phyloP scores from a whole-genome alignment of 495 filamentous ascomycete species.

The Penicillium robsamsonii region DNA sequence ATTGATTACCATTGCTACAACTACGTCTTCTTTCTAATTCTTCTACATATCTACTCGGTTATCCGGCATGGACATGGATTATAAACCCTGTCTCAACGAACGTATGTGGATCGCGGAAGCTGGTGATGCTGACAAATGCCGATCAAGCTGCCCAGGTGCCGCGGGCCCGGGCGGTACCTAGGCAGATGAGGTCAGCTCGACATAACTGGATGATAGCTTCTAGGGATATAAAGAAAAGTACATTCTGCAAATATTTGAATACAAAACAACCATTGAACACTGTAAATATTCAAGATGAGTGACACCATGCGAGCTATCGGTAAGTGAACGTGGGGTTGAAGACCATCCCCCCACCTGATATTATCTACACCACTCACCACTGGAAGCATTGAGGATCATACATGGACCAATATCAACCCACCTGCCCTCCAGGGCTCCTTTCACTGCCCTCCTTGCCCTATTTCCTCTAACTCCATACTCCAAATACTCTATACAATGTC shows the following conservation, averaged over 20 bases:
- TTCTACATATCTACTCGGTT: not conserved
- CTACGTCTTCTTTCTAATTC: not conserved
- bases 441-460: not conserved
- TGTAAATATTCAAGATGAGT: conserved; percentile 17
- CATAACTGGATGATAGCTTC: not conserved
- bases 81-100: not conserved
- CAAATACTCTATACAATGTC: not conserved
- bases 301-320: conserved; percentile 31
- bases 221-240: not conserved
- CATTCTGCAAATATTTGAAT: not conserved
- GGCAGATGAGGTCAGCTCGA: conserved; percentile 2
- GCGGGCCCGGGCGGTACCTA: no score
- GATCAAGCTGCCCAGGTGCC: not conserved
- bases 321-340: conserved; percentile 16
- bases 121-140: conserved; percentile 18
- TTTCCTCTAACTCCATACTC: not conserved
- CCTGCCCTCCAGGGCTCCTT: not conserved
- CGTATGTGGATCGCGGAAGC: not conserved
- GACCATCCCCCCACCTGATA: conserved; percentile 9
- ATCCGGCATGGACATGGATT: not conserved
- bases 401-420: not conserved
- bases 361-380: conserved; percentile 11
- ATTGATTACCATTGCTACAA: conserved; percentile 21
- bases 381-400: not conserved
- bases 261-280: not conserved